phyloP scores from a whole-genome alignment of 805 yeast genomes.

The Candida coquimbonensis region DNA sequence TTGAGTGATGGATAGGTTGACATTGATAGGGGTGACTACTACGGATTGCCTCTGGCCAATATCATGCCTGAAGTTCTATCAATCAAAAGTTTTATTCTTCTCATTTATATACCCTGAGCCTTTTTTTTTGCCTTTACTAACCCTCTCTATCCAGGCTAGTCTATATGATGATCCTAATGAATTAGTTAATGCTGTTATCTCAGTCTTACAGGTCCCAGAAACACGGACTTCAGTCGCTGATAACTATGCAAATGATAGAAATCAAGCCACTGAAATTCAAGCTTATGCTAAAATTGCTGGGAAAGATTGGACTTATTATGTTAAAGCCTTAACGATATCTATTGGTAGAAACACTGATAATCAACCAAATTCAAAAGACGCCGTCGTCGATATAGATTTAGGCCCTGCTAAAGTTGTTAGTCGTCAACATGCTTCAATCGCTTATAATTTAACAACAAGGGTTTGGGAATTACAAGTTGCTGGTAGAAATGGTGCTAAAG shows the following conservation, averaged over 20 bases:
- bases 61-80: no score
- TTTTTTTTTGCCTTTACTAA: not conserved
- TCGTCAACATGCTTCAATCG: slow-evolving; percentile 80
- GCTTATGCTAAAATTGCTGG: slow-evolving; percentile 98
- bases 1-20: no score
- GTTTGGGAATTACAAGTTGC: slow-evolving; percentile 79
- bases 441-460: slow-evolving; percentile 65
- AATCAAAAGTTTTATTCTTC: no score
- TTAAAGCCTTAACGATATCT: slow-evolving; percentile 63
- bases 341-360: slow-evolving; percentile 78
- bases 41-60: no score
- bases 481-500: slow-evolving; percentile 92
- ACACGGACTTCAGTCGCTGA: slow-evolving; percentile 70
- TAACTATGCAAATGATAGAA: slow-evolving; percentile 67
- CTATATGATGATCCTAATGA: slow-evolving; percentile 54
- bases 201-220: slow-evolving; percentile 62
- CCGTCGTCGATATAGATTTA: slow-evolving; percentile 68
- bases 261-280: slow-evolving; percentile 67
- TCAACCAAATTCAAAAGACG: slow-evolving; percentile 13
- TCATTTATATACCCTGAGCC: no score
- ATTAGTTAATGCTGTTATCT: slow-evolving; percentile 66
- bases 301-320: slow-evolving; percentile 87
- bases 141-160: slow-evolving; percentile 1
- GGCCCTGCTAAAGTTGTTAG: slow-evolving; percentile 98
- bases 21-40: no score